These are phyloP conservation scores for Balansia obtecta DNA, from an alignment of 2,329 filamentous ascomycete genomes.

Conservation along the genomic window DNA sequence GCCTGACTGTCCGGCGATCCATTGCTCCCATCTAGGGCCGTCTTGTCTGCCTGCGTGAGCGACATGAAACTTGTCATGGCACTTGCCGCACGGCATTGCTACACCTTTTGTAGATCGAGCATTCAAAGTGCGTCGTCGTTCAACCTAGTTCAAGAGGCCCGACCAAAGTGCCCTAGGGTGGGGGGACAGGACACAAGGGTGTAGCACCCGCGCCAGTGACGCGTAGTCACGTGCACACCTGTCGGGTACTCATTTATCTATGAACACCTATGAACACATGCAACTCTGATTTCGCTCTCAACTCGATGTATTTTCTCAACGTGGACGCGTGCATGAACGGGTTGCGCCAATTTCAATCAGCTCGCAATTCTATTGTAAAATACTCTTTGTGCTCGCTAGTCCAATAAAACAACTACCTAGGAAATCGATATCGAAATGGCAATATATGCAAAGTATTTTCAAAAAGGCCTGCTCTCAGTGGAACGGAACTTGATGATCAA, in stretches of 20 bases:
- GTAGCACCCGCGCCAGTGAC: slow-evolving; percentile 12
- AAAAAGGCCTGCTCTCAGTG: neutral
- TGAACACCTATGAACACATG: no score
- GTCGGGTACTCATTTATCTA: no score
- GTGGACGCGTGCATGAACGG: no score
- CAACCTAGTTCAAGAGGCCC: neutral
- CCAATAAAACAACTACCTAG: no score
- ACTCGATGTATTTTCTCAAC: no score
- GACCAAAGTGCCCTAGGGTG: neutral
- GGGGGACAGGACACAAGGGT: neutral
- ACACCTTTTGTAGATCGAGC: neutral
- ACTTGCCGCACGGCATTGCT: slow-evolving; percentile 10
- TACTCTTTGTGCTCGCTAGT: no score
- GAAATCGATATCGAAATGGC: neutral
- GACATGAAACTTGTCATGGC: slow-evolving; percentile 18
- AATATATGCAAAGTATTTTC: neutral
- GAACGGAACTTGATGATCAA: neutral
- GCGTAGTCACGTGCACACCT: slow-evolving; percentile 17
- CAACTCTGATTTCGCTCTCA: no score
- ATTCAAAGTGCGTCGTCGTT: neutral
- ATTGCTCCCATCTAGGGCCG: slow-evolving; percentile 16
- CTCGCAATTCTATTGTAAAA: no score
- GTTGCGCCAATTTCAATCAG: no score
- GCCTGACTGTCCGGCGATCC: slow-evolving; percentile 34
- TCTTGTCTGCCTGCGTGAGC: slow-evolving; percentile 16